Conservation (phyloP, 1,284 basidiomycete species). For the Melanopsichium pennsylvanicum region DNA sequence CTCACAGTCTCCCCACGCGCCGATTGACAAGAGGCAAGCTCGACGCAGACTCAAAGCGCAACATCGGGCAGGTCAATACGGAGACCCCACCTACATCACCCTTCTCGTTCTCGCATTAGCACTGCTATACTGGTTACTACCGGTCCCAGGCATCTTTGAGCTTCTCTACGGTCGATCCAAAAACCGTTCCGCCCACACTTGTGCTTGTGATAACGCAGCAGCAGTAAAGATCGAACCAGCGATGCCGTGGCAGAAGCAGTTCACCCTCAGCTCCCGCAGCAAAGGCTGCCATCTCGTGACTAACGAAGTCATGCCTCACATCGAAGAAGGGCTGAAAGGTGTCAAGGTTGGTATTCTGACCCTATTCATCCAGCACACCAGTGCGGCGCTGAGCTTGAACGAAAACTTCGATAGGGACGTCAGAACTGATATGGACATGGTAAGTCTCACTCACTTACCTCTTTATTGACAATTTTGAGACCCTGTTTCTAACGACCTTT, state of each 20-base stretch:
- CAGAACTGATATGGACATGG: conserved; percentile 69
- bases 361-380: conserved; percentile 82
- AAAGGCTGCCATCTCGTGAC: conserved; percentile 84
- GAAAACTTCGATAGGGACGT: conserved; percentile 81
- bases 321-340: conserved; percentile 75
- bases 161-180: conserved; percentile 13
- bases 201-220: neutral
- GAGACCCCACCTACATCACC: conserved; percentile 40
- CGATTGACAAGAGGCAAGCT: conserved; percentile 41
- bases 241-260: conserved; percentile 93
- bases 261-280: conserved; percentile 69
- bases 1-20: conserved; percentile 26
- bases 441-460: conserved; percentile 12
- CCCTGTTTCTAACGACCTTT: neutral
- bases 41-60: conserved; percentile 29
- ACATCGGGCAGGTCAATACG: conserved; percentile 35
- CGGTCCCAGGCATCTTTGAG: conserved; percentile 40
- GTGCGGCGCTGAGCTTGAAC: conserved; percentile 85
- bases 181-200: neutral
- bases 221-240: conserved; percentile 13
- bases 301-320: conserved; percentile 76
- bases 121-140: conserved; percentile 39
- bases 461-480: neutral
- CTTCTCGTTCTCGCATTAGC: conserved; percentile 25
- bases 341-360: conserved; percentile 64